Conservation (phyloP, 2,329 filamentous ascomycete species). For the Chrysoporthe puriensis region DNA sequence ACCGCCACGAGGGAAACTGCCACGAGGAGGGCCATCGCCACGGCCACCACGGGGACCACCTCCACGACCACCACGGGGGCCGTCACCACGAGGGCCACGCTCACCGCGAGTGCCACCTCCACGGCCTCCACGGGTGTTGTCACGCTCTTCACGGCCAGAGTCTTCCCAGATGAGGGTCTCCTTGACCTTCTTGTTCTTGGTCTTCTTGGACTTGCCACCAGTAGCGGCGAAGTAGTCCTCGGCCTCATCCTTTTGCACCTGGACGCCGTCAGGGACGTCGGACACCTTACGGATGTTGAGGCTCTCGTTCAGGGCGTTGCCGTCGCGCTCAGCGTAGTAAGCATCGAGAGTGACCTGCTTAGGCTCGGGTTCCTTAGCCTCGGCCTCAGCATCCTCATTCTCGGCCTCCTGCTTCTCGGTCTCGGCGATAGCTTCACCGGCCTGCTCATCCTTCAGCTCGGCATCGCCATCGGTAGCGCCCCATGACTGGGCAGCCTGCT, state of each 20-base stretch:
- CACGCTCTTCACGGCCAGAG: constrained; percentile 56
- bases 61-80: constrained; percentile 50
- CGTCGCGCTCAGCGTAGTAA: constrained; percentile 77
- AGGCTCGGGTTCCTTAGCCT: constrained; percentile 69
- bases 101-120: constrained; percentile 51
- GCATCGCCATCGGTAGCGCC: constrained; percentile 79
- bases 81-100: constrained; percentile 50
- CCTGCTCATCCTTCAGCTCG: constrained; percentile 89
- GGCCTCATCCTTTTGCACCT: constrained; percentile 65
- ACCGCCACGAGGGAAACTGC: constrained; percentile 46
- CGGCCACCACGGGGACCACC: constrained; percentile 55
- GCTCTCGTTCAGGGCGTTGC: constrained; percentile 70
- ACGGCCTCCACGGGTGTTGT: constrained; percentile 52
- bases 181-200: constrained; percentile 87
- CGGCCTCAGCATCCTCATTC: constrained; percentile 46
- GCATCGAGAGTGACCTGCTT: constrained; percentile 89
- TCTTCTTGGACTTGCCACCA: constrained; percentile 73
- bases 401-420: constrained; percentile 75
- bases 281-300: constrained; percentile 86
- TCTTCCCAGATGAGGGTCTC: constrained; percentile 58
- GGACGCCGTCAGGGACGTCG: constrained; percentile 71
- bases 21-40: constrained; percentile 44
- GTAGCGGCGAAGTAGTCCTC: constrained; percentile 78
- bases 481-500: constrained; percentile 89
- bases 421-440: constrained; percentile 86